These are phyloP conservation scores for Daphne laureola DNA, from an alignment of 441 rosid species.

Conservation along the genomic window DNA sequence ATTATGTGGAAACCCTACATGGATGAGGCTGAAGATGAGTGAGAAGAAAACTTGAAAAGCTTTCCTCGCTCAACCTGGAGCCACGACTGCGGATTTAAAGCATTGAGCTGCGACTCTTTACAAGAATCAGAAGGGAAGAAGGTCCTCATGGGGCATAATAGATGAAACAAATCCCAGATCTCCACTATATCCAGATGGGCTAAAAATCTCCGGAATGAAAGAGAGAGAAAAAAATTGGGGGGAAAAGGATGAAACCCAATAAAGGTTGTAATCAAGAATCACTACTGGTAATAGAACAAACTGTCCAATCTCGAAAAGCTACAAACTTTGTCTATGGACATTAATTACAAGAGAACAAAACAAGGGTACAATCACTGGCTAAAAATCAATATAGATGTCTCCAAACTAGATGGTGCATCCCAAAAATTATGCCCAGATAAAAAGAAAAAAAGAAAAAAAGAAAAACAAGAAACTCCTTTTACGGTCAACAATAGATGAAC, in stretches of 20 bases:
- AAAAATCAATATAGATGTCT: slow-evolving; percentile 16
- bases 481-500: slow-evolving; percentile 1
- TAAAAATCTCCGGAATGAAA: slow-evolving; percentile 17
- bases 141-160: slow-evolving; percentile 87
- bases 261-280: slow-evolving; percentile 18
- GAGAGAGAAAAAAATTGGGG: not conserved
- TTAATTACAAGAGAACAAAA: slow-evolving; percentile 21
- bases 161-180: slow-evolving; percentile 90
- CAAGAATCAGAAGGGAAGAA: slow-evolving; percentile 75
- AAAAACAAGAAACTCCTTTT: too few species aligned
- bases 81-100: slow-evolving; percentile 96
- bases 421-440: slow-evolving; percentile 4
- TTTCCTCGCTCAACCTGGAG: slow-evolving; percentile 99
- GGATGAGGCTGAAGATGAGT: slow-evolving; percentile 40
- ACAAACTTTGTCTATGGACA: slow-evolving; percentile 17
- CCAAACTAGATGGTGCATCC: slow-evolving; percentile 10
- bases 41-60: slow-evolving; percentile 44
- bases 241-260: not conserved
- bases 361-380: slow-evolving; percentile 14
- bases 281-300: slow-evolving; percentile 13
- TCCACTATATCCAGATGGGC: slow-evolving; percentile 65
- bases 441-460: too few species aligned
- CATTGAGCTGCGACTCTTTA: slow-evolving; percentile 76
- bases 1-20: slow-evolving; percentile 43
- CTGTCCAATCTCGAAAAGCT: slow-evolving; percentile 25